These are phyloP conservation scores for Phytophthora boehmeriae DNA, from an alignment of 352 stramenopile genomes.

Conservation along the genomic window DNA sequence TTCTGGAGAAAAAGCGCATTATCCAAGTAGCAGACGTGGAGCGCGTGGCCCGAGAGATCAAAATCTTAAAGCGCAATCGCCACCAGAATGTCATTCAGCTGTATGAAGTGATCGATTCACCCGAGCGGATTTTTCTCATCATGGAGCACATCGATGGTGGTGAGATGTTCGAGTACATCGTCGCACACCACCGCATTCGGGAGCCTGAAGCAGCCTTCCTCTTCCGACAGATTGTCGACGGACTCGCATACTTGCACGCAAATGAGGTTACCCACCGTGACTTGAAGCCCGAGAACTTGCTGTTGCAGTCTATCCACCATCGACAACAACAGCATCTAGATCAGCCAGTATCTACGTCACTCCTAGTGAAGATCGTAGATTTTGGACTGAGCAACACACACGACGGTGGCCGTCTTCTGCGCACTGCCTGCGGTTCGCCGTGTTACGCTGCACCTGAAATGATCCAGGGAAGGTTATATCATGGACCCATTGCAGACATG, in stretches of 20 bases:
- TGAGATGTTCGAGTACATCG: slow-evolving; percentile 96
- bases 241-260: slow-evolving; percentile 90
- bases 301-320: slow-evolving; percentile 69
- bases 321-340: slow-evolving; percentile 30
- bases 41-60: slow-evolving; percentile 92
- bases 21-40: slow-evolving; percentile 88
- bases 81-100: slow-evolving; percentile 92
- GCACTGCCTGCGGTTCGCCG: slow-evolving; percentile 91
- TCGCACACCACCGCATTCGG: slow-evolving; percentile 82
- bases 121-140: slow-evolving; percentile 89
- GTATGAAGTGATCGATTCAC: slow-evolving; percentile 68
- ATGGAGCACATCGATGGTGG: slow-evolving; percentile 93
- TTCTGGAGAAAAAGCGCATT: slow-evolving; percentile 93
- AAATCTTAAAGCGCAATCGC: slow-evolving; percentile 92
- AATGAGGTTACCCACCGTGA: slow-evolving; percentile 91
- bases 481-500: slow-evolving; percentile 85
- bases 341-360: slow-evolving; percentile 29
- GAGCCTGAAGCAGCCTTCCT: slow-evolving; percentile 67
- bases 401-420: slow-evolving; percentile 75
- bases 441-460: slow-evolving; percentile 95
- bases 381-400: slow-evolving; percentile 94
- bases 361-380: slow-evolving; percentile 89
- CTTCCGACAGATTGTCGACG: slow-evolving; percentile 92
- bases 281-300: slow-evolving; percentile 92
- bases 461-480: slow-evolving; percentile 89